phyloP scores from a whole-genome alignment of 1,284 basidiomycete genomes.

The Amylostereum chailletii region DNA sequence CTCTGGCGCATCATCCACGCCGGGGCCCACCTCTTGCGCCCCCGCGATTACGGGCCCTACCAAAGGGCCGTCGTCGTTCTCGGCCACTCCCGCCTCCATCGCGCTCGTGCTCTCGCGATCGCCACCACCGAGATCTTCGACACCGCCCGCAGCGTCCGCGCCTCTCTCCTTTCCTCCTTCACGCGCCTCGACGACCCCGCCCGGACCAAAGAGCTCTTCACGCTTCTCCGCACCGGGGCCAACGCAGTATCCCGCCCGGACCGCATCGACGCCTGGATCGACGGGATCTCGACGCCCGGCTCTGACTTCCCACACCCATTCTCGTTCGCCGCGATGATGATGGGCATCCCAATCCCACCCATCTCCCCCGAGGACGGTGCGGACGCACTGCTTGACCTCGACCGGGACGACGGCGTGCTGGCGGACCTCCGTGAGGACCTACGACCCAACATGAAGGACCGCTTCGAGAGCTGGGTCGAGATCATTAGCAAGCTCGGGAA shows the following conservation, averaged over 20 bases:
- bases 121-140: constrained; percentile 44
- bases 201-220: constrained; percentile 30
- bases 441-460: constrained; percentile 42
- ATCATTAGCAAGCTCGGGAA: constrained; percentile 27
- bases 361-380: constrained; percentile 32
- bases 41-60: constrained; percentile 37
- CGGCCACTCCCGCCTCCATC: constrained; percentile 20
- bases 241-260: constrained; percentile 29
- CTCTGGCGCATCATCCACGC: constrained; percentile 34
- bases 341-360: constrained; percentile 44
- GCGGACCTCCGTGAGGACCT: constrained; percentile 54
- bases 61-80: constrained; percentile 37
- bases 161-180: constrained; percentile 36
- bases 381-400: constrained; percentile 41
- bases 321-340: constrained; percentile 60
- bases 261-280: constrained; percentile 46
- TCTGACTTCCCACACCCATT: constrained; percentile 35
- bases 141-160: constrained; percentile 30
- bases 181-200: constrained; percentile 32
- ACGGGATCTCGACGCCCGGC: constrained; percentile 34
- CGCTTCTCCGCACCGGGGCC: constrained; percentile 34
- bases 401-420: constrained; percentile 43
- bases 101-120: constrained; percentile 29
- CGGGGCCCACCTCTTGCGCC: constrained; percentile 46
- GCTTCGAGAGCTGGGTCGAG: constrained; percentile 48